Conservation (phyloP, 352 stramenopile species). For the Globisporangium megalacanthum region DNA sequence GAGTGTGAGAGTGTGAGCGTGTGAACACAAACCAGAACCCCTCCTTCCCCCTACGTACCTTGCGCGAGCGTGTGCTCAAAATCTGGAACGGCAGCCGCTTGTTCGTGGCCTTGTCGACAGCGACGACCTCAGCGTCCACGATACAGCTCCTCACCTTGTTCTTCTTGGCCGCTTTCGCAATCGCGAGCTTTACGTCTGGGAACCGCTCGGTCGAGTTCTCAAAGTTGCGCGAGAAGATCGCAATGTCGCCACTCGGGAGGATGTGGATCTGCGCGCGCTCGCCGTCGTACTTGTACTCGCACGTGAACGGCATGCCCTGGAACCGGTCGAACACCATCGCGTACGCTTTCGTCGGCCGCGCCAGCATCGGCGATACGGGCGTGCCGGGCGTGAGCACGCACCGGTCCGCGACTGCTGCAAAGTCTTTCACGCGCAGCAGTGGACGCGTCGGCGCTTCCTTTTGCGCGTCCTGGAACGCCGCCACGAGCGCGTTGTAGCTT, state of each 20-base stretch:
- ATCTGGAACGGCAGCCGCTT: conserved; percentile 99
- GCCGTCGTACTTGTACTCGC: conserved; percentile 99
- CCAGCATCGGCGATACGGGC: conserved; percentile 98
- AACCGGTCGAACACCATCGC: conserved; percentile 97
- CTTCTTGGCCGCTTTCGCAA: conserved; percentile 49
- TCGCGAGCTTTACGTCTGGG: conserved; percentile 84
- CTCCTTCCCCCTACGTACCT: conserved; percentile 31
- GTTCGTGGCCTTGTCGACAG: conserved; percentile 93
- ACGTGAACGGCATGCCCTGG: conserved; percentile 94
- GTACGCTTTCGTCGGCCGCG: conserved; percentile 95
- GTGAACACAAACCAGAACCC: no score
- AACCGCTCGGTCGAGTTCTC: conserved; percentile 98
- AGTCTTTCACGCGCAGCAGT: conserved; percentile 49
- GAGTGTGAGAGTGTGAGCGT: no score
- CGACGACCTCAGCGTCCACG: conserved; percentile 98
- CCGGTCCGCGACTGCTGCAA: conserved; percentile 44
- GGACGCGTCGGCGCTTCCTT: conserved; percentile 27
- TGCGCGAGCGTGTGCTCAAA: conserved; percentile 96
- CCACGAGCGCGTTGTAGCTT: conserved; percentile 93
- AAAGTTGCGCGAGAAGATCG: conserved; percentile 98
- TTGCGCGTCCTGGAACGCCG: conserved; percentile 78
- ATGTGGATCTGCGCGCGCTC: conserved; percentile 97
- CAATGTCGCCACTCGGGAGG: conserved; percentile 79
- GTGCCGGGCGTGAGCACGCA: conserved; percentile 95
- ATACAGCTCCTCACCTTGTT: conserved; percentile 86